Percentiles rank a stretch among this genome's conserved stretches.
Evolutionary conservation across 139 green algal species (phyloP).

Genomic region (Chlorella sp.): DNA sequence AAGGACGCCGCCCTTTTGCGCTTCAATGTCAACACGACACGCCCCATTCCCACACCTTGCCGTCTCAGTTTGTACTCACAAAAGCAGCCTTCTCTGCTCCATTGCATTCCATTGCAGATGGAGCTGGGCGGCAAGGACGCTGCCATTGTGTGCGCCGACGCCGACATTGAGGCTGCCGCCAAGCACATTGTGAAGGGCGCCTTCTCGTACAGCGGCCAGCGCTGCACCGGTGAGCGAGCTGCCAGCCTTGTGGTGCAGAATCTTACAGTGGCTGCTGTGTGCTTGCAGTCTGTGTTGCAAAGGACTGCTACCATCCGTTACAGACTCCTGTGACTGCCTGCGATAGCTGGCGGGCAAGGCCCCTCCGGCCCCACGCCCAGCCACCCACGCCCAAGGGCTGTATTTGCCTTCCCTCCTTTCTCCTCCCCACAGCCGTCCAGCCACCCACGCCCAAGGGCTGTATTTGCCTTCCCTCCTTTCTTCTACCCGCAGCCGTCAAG

Average conservation of each 20-base stretch:
- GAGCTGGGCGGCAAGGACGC: conserved; percentile 97
- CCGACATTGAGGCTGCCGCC: conserved; percentile 88
- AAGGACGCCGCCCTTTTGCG: conserved; percentile 96
- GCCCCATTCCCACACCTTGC: neutral
- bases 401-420: neutral
- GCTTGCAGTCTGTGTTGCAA: neutral
- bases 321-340: too few relatives aligned
- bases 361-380: too few relatives aligned
- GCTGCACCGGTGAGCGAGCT: conserved; percentile 77
- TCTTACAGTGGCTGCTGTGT: neutral
- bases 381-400: too few relatives aligned
- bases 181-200: conserved; percentile 94
- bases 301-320: too few relatives aligned
- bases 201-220: conserved; percentile 92
- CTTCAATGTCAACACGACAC: neutral
- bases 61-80: neutral
- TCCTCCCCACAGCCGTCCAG: neutral
- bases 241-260: neutral
- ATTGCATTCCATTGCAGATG: conserved; percentile 60
- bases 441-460: too few relatives aligned
- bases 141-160: conserved; percentile 92
- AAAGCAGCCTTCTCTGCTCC: neutral
- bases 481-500: neutral
- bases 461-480: neutral
- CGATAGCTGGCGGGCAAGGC: too few relatives aligned